Evolutionary conservation across 495 filamentous ascomycete species (phyloP).

Genomic region (Aspergillus affinis): DNA sequence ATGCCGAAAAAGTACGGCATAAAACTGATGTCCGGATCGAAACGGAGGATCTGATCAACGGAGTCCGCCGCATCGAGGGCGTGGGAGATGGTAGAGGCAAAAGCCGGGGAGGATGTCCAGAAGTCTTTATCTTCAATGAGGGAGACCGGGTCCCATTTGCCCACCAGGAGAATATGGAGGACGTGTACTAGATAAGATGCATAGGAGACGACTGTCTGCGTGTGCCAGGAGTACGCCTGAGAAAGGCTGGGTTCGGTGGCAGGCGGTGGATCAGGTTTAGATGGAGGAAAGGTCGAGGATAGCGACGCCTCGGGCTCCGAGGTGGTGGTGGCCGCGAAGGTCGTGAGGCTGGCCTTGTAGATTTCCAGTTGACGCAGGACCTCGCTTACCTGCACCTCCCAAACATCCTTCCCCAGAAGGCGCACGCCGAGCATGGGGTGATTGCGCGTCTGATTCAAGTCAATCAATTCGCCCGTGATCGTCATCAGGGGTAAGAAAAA

Average conservation of each 20-base stretch:
- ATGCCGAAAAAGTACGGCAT: conserved; percentile 92
- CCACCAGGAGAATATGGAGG: conserved; percentile 77
- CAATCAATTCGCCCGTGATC: conserved; percentile 88
- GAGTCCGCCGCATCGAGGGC: conserved; percentile 79
- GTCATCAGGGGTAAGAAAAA: conserved; percentile 95
- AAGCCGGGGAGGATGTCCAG: conserved; percentile 82
- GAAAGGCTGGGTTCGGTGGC: conserved; percentile 40
- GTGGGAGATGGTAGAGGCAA: conserved; percentile 77
- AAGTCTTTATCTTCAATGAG: conserved; percentile 84
- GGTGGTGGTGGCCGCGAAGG: conserved; percentile 60
- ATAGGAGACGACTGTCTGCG: conserved; percentile 86
- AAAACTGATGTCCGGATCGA: conserved; percentile 80
- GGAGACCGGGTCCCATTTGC: conserved; percentile 86
- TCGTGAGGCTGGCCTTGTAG: conserved; percentile 81
- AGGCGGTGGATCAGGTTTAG: conserved; percentile 33
- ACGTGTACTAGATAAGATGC: conserved; percentile 86
- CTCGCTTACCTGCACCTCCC: conserved; percentile 77
- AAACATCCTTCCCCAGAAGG: conserved; percentile 71
- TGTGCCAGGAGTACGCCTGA: conserved; percentile 63
- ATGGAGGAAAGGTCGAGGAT: conserved; percentile 19
- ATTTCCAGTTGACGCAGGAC: conserved; percentile 76
- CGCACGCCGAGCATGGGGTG: conserved; percentile 82
- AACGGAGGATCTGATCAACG: conserved; percentile 79
- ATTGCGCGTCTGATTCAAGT: conserved; percentile 85
- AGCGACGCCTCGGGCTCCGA: conserved; percentile 32